Evolutionary conservation across 495 filamentous ascomycete species (phyloP).

Genomic region (Penicillium lagena): DNA sequence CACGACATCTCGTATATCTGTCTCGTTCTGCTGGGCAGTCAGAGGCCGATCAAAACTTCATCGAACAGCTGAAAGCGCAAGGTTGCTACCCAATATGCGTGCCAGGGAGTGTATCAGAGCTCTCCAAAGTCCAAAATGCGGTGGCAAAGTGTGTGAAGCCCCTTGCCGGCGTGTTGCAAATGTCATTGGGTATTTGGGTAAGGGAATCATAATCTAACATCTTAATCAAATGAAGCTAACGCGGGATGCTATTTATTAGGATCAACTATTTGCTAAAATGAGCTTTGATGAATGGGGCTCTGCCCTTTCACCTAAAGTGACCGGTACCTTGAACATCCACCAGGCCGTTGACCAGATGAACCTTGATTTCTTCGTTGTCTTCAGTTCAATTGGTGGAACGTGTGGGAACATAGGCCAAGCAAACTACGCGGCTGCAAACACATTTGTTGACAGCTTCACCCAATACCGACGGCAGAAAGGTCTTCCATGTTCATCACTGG

Average conservation of each 20-base stretch:
- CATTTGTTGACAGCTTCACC: conserved; percentile 37
- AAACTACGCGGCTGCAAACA: conserved; percentile 37
- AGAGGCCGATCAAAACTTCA: neutral
- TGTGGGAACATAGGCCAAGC: conserved; percentile 29
- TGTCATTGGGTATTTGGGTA: too few relatives aligned
- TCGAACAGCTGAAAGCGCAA: neutral
- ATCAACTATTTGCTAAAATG: neutral
- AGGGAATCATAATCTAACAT: too few relatives aligned
- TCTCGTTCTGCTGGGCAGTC: neutral
- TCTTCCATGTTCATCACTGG: conserved; percentile 4
- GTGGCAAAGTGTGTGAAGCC: too few relatives aligned
- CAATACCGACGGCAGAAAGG: conserved; percentile 22
- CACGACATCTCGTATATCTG: neutral
- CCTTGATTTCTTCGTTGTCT: neutral
- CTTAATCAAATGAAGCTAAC: too few relatives aligned
- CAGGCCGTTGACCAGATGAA: neutral
- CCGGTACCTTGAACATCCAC: neutral
- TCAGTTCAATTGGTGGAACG: conserved; percentile 10
- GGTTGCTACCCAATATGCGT: too few relatives aligned
- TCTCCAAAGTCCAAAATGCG: too few relatives aligned
- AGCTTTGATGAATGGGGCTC: neutral
- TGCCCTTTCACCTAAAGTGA: neutral
- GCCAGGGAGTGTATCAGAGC: too few relatives aligned
- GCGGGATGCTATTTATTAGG: too few relatives aligned
- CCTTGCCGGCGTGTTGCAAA: too few relatives aligned